Conservation (phyloP, 2,329 filamentous ascomycete species). For the Pestalotiopsis sp. region DNA sequence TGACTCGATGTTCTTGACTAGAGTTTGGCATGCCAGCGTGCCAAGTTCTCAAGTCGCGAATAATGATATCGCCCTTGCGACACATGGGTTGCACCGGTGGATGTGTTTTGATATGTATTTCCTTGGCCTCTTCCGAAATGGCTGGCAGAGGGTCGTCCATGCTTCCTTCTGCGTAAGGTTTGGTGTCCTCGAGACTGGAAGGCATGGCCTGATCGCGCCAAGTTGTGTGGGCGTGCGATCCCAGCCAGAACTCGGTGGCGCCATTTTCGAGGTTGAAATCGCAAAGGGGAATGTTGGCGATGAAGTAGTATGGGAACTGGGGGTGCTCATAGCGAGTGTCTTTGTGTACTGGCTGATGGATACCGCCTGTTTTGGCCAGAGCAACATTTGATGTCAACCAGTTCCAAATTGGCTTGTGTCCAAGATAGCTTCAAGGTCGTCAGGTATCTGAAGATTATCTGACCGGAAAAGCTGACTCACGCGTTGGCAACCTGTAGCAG, state of each 20-base stretch:
- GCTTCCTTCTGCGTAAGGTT: background rate
- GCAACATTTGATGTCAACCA: constrained; percentile 44
- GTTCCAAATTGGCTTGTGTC: constrained; percentile 40
- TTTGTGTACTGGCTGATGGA: constrained; percentile 41
- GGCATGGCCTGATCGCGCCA: constrained; percentile 33
- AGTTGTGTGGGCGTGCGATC: constrained; percentile 36
- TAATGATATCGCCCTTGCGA: constrained; percentile 30
- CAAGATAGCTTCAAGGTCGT: constrained; percentile 38
- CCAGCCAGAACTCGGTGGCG: constrained; percentile 43
- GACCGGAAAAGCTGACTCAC: constrained; percentile 25
- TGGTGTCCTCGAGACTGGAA: constrained; percentile 15
- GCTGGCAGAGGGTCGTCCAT: constrained; percentile 17
- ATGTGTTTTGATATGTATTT: constrained; percentile 24
- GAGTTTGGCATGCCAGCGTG: constrained; percentile 36
- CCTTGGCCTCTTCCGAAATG: constrained; percentile 19
- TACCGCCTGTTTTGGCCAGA: constrained; percentile 34
- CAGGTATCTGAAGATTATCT: background rate
- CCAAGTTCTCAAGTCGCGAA: constrained; percentile 33
- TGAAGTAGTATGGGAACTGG: constrained; percentile 38
- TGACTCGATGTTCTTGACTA: constrained; percentile 27
- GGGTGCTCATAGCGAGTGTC: constrained; percentile 39
- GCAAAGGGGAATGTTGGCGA: constrained; percentile 41
- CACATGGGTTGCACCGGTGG: constrained; percentile 29
- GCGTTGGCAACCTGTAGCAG: constrained; percentile 41
- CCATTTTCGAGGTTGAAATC: constrained; percentile 37